Percentiles rank a stretch among this genome's conserved stretches.
Conservation (phyloP, 768 basidiomycete species). For the Mycena pura region DNA sequence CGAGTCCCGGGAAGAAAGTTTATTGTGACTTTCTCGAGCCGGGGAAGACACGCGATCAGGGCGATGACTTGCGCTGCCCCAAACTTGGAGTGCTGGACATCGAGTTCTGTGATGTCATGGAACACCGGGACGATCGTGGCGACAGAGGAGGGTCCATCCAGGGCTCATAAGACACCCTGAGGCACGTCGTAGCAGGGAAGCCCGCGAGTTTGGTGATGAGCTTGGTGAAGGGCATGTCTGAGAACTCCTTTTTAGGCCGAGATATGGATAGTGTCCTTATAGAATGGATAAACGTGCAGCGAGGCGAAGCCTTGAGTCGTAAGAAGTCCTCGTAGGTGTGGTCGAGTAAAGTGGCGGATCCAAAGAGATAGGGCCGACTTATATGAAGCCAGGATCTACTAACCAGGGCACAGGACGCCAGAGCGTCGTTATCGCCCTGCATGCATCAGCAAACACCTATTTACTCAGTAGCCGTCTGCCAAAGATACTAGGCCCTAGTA, state of each 20-base stretch:
- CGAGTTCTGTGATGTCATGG: background rate
- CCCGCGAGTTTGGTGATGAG: background rate
- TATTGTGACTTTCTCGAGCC: background rate
- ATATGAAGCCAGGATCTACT: slow-evolving; percentile 9
- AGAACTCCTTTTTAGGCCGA: background rate
- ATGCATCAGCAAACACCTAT: too few species aligned
- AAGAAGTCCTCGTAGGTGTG: slow-evolving; percentile 6
- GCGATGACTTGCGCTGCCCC: background rate
- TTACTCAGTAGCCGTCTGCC: too few species aligned
- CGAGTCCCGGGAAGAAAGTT: background rate
- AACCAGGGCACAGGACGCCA: slow-evolving; percentile 17
- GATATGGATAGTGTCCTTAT: background rate
- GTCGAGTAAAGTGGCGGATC: background rate
- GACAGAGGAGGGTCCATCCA: background rate
- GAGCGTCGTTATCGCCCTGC: slow-evolving; percentile 5
- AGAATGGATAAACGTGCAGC: background rate
- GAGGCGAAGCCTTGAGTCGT: background rate
- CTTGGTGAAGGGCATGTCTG: background rate
- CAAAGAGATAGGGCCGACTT: slow-evolving; percentile 21
- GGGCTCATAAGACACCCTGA: background rate
- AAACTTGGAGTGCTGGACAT: background rate
- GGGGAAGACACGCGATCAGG: background rate
- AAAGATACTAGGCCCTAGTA: too few species aligned
- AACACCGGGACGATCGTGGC: background rate
- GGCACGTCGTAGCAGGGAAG: background rate